A percentile compares a stretch with the other conserved stretches of the same genome.
Conservation (phyloP, 257 asterid species). For the Ballota nigra region DNA sequence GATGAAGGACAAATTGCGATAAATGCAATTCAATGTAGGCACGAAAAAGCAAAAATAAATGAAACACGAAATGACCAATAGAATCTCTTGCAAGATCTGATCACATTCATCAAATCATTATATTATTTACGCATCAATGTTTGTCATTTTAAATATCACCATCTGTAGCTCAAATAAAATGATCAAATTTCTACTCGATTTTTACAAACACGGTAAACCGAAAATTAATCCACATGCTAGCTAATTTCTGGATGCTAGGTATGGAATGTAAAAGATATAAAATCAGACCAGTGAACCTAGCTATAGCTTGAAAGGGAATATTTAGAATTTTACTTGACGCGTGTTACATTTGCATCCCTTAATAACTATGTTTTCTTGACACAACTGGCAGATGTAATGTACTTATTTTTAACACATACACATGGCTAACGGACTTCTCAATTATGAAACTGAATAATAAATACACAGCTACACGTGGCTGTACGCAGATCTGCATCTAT, state of each 20-base stretch:
- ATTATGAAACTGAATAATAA: neutral
- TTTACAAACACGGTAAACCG: neutral
- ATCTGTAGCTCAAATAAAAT: conserved; percentile 10
- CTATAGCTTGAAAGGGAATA: neutral
- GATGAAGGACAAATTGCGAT: neutral
- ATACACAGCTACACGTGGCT: neutral
- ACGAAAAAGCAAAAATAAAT: neutral
- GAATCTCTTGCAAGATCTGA: conserved; percentile 6
- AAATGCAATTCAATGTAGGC: conserved; percentile 4
- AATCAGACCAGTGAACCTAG: neutral
- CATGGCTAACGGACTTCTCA: conserved; percentile 1
- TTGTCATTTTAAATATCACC: neutral
- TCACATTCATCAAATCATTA: neutral
- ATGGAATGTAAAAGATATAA: neutral
- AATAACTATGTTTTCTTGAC: neutral
- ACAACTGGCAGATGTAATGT: neutral
- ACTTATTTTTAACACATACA: neutral
- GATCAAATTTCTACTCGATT: neutral
- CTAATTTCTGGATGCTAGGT: neutral
- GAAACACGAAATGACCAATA: conserved; percentile 7
- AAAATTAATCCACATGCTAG: conserved; percentile 8
- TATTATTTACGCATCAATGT: neutral
- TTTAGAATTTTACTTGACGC: neutral
- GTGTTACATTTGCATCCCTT: neutral
- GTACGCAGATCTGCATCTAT: conserved; percentile 11